These are phyloP conservation scores for Nicotiana tabacum DNA, from an alignment of 257 asterid species.

Conservation along the genomic window DNA sequence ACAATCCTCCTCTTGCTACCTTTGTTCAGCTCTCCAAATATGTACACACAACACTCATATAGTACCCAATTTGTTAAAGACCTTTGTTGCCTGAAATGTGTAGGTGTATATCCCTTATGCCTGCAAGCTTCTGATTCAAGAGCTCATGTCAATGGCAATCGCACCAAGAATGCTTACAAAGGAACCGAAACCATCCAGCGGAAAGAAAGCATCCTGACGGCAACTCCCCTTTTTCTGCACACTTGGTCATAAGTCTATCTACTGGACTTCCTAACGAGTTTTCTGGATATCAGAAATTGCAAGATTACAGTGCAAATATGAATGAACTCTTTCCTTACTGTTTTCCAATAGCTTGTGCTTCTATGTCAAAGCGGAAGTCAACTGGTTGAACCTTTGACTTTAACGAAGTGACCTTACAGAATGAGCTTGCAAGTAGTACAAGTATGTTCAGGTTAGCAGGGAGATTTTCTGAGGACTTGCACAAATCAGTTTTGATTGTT, in stretches of 20 bases:
- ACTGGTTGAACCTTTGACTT: neutral
- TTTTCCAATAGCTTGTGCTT: neutral
- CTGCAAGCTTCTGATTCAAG: constrained; percentile 88
- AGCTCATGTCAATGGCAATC: constrained; percentile 95
- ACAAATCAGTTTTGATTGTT: neutral
- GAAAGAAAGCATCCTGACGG: neutral
- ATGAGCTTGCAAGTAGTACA: neutral
- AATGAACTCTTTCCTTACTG: neutral
- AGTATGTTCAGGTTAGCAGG: neutral
- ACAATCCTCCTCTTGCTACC: neutral
- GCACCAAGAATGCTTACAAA: constrained; percentile 95
- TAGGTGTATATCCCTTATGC: constrained; percentile 96
- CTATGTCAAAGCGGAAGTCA: neutral
- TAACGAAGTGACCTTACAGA: neutral
- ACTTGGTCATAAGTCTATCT: neutral
- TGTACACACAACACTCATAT: too few relatives aligned
- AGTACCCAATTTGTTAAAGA: neutral
- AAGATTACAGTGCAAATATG: neutral
- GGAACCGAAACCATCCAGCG: constrained; percentile 46
- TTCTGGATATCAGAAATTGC: neutral
- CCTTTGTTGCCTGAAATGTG: neutral
- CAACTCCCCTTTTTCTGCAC: neutral
- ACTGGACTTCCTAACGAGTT: neutral
- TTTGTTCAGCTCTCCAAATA: neutral
- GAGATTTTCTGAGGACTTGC: neutral